Evolutionary conservation across 1,139 yeast species (phyloP), one percentile per base, ranked within the genome.

Genomic region (Nakaseomyces kungkrabaensis): DNA sequence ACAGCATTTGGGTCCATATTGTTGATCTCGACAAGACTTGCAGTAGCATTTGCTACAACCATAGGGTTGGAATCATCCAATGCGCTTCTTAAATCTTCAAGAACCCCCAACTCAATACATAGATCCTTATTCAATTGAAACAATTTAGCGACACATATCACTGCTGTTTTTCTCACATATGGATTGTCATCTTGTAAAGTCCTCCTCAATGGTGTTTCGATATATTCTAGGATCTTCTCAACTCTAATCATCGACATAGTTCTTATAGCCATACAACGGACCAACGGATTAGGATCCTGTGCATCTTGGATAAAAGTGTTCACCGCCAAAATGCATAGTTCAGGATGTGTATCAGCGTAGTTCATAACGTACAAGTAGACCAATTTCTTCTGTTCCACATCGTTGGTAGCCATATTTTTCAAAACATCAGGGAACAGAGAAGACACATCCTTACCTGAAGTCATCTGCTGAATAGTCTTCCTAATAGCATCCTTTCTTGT

Each of bases 191-290:
- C 98, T 54, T 76, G 76, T 57, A 94, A 72, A 1, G 97, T 90
- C 61, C 87, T 77, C 58, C 82, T 81, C 55, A 94, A 73, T 0
- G 98, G 98, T 32, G 85, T 81, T 56, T 89, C 94, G 81, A 94
- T 81, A 65, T 94, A 92, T 65, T 90, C 97, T 43, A 89, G 88
- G 82, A 94, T 90, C 68, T 85, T 89, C 61, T 86, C 94, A 29
- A 94, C 98, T 46, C 98, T 73, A 49, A 94, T 89, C 71, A 97
- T 92, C 1, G 98, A 97, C 99, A 94, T 94, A 10, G 99, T 94
- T 63, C 98, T 78, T 53, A 94, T 90, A 0, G 99, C 97, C 68
- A 94, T 77, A 0, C 98, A 97, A 52, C 98, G 76, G 33, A 94
- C 90, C 62, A 94, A 75, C 1, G 99, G 99, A 63, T 94, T 94